Evolutionary conservation across 495 filamentous ascomycete genomes (phyloP).

Genomic region (Schizothecium vesticola): DNA sequence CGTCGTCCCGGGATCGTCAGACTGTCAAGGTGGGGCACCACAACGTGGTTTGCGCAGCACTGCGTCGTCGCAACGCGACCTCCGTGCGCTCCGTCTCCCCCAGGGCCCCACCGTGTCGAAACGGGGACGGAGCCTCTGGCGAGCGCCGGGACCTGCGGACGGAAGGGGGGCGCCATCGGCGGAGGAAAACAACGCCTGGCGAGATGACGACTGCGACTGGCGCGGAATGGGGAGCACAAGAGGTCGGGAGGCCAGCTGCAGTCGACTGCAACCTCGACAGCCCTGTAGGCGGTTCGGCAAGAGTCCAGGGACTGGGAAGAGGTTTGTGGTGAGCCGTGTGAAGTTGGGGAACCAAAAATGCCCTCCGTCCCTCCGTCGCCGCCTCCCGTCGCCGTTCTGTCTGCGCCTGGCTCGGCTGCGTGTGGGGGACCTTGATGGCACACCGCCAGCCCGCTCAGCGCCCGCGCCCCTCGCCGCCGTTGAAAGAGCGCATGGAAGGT

Average conservation of each 20-base stretch:
- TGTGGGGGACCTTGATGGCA: conserved; percentile 24
- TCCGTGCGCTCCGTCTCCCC: background rate
- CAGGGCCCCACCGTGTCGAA: conserved; percentile 11
- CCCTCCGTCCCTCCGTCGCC: background rate
- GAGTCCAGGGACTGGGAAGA: background rate
- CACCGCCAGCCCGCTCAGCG: background rate
- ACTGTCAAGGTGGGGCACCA: conserved; percentile 27
- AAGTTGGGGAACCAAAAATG: background rate
- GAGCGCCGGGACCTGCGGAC: background rate
- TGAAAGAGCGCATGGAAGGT: background rate
- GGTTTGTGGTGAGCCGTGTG: background rate
- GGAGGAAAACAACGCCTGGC: background rate
- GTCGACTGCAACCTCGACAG: background rate
- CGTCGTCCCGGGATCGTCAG: conserved; percentile 24
- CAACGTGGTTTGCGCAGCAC: conserved; percentile 2
- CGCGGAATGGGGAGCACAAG: background rate
- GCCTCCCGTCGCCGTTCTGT: background rate
- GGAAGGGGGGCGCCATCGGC: background rate
- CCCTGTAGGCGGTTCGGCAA: background rate
- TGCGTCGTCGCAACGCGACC: conserved; percentile 2
- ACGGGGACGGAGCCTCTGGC: conserved; percentile 7
- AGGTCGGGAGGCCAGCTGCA: background rate
- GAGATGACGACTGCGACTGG: background rate
- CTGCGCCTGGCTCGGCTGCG: background rate
- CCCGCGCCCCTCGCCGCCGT: background rate